phyloP scores from a whole-genome alignment of 495 filamentous ascomycete genomes.

The Penicillium cataractarum region DNA sequence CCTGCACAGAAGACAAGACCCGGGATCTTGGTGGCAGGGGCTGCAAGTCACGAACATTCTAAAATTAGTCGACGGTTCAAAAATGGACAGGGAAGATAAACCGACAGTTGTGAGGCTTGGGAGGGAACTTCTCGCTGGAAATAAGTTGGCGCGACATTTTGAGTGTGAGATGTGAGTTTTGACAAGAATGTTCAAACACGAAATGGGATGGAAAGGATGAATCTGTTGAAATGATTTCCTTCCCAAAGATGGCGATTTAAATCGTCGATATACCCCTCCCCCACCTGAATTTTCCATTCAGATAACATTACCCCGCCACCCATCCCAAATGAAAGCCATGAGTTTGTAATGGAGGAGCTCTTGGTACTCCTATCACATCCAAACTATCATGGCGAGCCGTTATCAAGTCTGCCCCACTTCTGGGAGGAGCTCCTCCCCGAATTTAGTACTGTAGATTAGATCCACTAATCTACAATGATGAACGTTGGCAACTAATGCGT shows the following conservation, averaged over 20 bases:
- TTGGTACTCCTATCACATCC: too few relatives aligned
- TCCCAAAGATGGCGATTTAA: conserved; percentile 6
- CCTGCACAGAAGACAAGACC: conserved; percentile 46
- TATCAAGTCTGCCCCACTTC: conserved; percentile 2
- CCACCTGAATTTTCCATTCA: not conserved
- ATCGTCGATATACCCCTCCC: not conserved
- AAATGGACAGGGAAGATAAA: not conserved
- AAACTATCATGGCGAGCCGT: not conserved
- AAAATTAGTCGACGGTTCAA: not conserved
- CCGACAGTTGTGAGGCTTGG: conserved; percentile 44
- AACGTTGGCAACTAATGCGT: not conserved
- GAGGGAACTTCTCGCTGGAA: conserved; percentile 45
- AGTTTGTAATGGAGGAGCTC: conserved; percentile 4
- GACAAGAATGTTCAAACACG: not conserved
- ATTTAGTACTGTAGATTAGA: not conserved
- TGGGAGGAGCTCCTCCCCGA: conserved; percentile 24
- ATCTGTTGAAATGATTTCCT: not conserved
- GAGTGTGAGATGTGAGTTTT: not conserved
- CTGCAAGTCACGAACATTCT: not conserved
- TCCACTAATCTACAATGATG: not conserved
- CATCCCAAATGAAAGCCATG: not conserved
- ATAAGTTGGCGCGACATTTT: conserved; percentile 48
- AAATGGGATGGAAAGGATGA: not conserved
- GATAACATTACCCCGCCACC: not conserved
- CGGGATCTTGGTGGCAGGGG: conserved; percentile 41